A percentile compares a stretch with the other conserved stretches of the same genome.
Evolutionary conservation across 345 rosid genomes (phyloP).

Genomic region (Salix caprea): DNA sequence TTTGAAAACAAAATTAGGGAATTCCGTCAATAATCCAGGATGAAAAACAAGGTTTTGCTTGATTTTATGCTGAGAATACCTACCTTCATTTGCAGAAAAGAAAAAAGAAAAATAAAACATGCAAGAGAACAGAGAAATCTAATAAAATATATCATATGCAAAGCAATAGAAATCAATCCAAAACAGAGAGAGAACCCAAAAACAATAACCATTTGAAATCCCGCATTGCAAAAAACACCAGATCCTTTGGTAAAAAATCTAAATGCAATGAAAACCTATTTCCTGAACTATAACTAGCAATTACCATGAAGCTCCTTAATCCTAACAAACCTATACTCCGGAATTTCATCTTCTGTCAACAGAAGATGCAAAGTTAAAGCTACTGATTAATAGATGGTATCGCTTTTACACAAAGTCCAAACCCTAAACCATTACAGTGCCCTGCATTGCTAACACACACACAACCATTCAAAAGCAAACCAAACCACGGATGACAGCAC

Average conservation of each 20-base stretch:
- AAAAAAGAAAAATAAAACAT: background rate
- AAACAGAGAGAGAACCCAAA: background rate
- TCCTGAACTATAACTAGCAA: background rate
- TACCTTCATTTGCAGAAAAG: background rate
- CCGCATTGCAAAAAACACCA: constrained; percentile 19
- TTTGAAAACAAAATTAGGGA: background rate
- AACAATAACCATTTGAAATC: constrained; percentile 6
- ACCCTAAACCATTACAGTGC: constrained; percentile 12
- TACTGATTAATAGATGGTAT: background rate
- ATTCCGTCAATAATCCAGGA: background rate
- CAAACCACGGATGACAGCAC: background rate
- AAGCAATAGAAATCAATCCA: background rate
- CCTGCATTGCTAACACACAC: constrained; percentile 28
- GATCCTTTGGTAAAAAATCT: constrained; percentile 31
- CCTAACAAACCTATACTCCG: background rate
- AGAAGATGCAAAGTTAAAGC: background rate
- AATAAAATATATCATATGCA: background rate
- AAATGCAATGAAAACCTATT: constrained; percentile 33
- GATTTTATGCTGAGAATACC: background rate
- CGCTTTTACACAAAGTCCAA: background rate
- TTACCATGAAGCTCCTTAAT: background rate
- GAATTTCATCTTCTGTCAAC: background rate
- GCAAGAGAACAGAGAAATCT: background rate
- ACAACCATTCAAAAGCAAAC: background rate
- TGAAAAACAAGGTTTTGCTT: background rate